Evolutionary conservation across 257 asterid genomes (phyloP), one percentile per base, ranked within the genome.

Genomic region (Penstemon davidsonii): DNA sequence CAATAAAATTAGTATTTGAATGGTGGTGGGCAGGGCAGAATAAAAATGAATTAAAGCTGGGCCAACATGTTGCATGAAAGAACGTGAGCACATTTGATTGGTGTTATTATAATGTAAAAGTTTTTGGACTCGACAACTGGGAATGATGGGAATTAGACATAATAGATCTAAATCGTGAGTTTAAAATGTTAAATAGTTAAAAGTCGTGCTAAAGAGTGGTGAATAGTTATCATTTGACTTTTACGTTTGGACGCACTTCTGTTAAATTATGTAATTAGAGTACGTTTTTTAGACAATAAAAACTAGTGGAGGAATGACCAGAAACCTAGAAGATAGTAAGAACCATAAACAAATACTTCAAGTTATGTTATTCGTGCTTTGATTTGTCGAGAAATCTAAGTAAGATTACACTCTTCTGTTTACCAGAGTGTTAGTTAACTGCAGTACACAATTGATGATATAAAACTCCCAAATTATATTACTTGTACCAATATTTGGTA

Each of bases 91-190:
- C 79, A 56, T 70, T 81, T 77, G 77, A 75, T 76, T 74, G 65
- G 76, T 70, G 62, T 62, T 77, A 54, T 60, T 70, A 66, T 76
- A 72, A 72, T 62, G 44, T 1, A 37, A 73, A 82, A 55, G 57
- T 45, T 64, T 15, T 68, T 65, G 58, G 64, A 55, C 62, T 73
- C 73, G 74, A 77, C 88, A 88, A 78, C 91, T 83, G 87, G 79
- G 76, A 58, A 54, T 60, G 57, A 37, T 63, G 53, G 8, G 58
- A 51, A 55, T 47, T 73, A 47, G 67, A 36, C 66, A 53, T 42
- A 73, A 15, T 69, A 69, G 79, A 81, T 81, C 81, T 78, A 69
- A 78, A 63, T 78, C 12, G 64, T 62, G 50, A 25, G 70, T 51
- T 78, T 69, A 54, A 25, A 66, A 66, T 78, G 46, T 55, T 4